phyloP scores from a whole-genome alignment of 257 asterid genomes.

The Scutellaria galericulata region DNA sequence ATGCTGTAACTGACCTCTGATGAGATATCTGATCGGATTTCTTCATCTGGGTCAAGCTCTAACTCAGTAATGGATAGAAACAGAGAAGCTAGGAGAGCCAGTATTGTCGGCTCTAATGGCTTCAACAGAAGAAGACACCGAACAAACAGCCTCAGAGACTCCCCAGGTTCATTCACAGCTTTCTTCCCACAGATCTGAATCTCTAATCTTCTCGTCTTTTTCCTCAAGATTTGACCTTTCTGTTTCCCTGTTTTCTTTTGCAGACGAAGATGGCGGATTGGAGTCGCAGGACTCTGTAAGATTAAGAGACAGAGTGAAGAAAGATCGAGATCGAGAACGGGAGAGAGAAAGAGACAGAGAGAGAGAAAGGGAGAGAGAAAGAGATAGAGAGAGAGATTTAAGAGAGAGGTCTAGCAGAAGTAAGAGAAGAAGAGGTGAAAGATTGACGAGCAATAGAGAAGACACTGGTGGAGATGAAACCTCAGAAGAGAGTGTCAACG shows the following conservation, averaged over 20 bases:
- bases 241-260: slow-evolving; percentile 14
- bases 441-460: slow-evolving; percentile 54
- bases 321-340: slow-evolving; percentile 80
- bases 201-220: not conserved
- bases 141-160: slow-evolving; percentile 78
- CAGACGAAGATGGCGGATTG: slow-evolving; percentile 88
- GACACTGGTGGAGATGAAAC: slow-evolving; percentile 71
- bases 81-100: slow-evolving; percentile 85
- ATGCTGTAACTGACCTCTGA: slow-evolving; percentile 38
- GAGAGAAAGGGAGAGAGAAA: slow-evolving; percentile 61
- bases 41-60: slow-evolving; percentile 45
- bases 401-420: slow-evolving; percentile 72
- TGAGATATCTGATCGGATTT: slow-evolving; percentile 44
- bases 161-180: slow-evolving; percentile 58
- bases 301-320: slow-evolving; percentile 89
- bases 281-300: slow-evolving; percentile 85
- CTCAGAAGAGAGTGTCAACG: slow-evolving; percentile 88
- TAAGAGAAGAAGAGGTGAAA: slow-evolving; percentile 73
- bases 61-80: slow-evolving; percentile 73
- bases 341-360: slow-evolving; percentile 70
- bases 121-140: slow-evolving; percentile 77
- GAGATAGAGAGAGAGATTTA: slow-evolving; percentile 62
- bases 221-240: slow-evolving; percentile 8
- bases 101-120: slow-evolving; percentile 81
- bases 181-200: slow-evolving; percentile 59